Evolutionary conservation across 495 filamentous ascomycete species (phyloP), one percentile per base, ranked within the genome.

Genomic region (Apodospora peruviana): DNA sequence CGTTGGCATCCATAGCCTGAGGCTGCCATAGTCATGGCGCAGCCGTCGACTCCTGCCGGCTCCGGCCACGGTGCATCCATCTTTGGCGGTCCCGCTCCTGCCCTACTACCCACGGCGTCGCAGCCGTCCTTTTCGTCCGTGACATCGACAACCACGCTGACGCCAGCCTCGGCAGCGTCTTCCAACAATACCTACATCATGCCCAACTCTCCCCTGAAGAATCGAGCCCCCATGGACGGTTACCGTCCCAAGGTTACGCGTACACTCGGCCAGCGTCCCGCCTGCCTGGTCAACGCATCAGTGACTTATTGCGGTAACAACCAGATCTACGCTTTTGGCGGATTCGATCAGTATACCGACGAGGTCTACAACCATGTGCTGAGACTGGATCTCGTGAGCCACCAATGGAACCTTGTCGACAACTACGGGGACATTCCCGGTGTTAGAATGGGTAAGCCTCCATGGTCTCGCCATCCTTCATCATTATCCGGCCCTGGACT

Each of bases 281-380:
- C 94, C 42, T 96, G 93, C 60, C 78, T 98, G 35, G 91, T 97
- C 45, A 97, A 96, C 74, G 93, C 93, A 46, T 96, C 94, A 12
- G 90, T 97, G 44, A 97, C 93, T 16, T 96, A 95, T 67, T 95
- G 91, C 60, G 88, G 89, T 39, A 88, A 95, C 66, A 90, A 96
- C 69, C 82, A 87, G 62, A 96, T 98, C 56, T 96, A 96, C 69
- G 93, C 91, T 21, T 98, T 98, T 70, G 93, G 93, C 11, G 93
- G 93, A n/a, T 98, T 98, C 57, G 93, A 98, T 61, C 91, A 96
- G 63, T 97, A 93, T 61, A 97, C 93, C 8, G 93, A 98, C 65
- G 93, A 98, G 76, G 93, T 98, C 21, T 98, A 97, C 74, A 98
- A 98, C 61, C 94, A 97, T 71, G 93, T 98, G 40, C 74, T 98